Evolutionary conservation across 1,284 basidiomycete species (phyloP), one percentile per base, ranked within the genome.

Genomic region (Cutaneotrichosporon daszewskae): DNA sequence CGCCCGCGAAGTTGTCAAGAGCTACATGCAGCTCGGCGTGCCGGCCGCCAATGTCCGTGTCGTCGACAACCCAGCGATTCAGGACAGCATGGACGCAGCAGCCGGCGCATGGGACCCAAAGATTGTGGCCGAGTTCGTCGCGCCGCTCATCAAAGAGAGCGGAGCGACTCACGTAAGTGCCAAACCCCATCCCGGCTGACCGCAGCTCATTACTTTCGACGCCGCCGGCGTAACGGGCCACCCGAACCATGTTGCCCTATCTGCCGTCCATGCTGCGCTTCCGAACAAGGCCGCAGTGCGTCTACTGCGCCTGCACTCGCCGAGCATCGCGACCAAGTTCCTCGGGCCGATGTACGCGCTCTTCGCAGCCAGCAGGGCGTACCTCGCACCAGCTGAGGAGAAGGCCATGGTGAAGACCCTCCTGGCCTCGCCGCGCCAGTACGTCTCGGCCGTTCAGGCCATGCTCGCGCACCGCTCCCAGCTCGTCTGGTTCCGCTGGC

Each of bases 201-300:
- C 9, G 13, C 60, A 94, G 86, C 81, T 98, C 43, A 73, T 99
- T 45, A 96, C 94, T 0, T 98, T 98, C 59, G 94, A 99, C 71
- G 53, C 69, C 0, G 54, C 65, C 4, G 94, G 95, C 1, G 75
- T 98, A 5, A 91, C 90, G 8, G 76, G 74, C 0, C 94, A 98
- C 62, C 84, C 87, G 1, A 99, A 98, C 67, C 94, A 99, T 69
- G 76, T 76, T 44, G 83, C 88, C 0, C 72, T 92, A 17, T 78
- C 78, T n/a, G 58, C 68, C 32, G 83, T 85, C 37, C 75, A 57
- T 28, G 20, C 47, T 20, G 51, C 51, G 17, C 41, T 59, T 14
- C 43, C 43, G 19, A 13, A 26, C 32, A 26, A 53, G 20, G 57
- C 38, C 49, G 32, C 40, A 32, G 10, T 56, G 46, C 33, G 73